Base-by-base conservation (phyloP, 2,329 filamentous ascomycete genomes). In the Penicillium corylophilum region DNA sequence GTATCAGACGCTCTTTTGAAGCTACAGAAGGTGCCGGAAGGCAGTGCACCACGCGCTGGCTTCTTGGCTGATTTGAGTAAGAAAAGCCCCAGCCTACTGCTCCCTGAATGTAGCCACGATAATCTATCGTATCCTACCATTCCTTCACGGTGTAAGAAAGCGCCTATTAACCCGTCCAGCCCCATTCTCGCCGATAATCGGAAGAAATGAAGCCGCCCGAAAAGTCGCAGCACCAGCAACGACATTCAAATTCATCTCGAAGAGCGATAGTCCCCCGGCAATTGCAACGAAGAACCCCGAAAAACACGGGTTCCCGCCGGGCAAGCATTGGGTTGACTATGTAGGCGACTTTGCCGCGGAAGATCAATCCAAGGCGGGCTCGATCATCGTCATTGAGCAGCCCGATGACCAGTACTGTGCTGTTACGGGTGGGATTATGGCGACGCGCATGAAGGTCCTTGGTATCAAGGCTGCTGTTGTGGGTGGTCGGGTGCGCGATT, bases 341-440 rank as follows among this genome's bases (percentile, higher is more conserved):
- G 80, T 46, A 7, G 60, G 55, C 12, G 54, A 58, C 33, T 62
- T 54, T 42, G 56, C 52, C 24, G 53, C 52, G 3, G 52, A 44
- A 3, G 58, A 60, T 31, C 48, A 56, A 9, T 42, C 82, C 1
- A 71, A 81, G 23, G 73, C 79, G 0, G 80, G 77, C 7, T 86
- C 83, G 1, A 78, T 90, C 47, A 82, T 85, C 4, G 73, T 91
- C 4, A 78, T 90, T 52, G 81, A 82, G 54, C 87, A 90, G 62
- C 85, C 87, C 0, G 63, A 74, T 0, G 78, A 76, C 1, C 86
- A 90, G 66, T 79, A 78, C 46, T 89, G 88, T 69, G 88, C 88
- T 5, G 79, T 89, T 7, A 79, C 89, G 5, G 88, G 88, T n/a
- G 88, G 88, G 16, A 89, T 91, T 57, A 88, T 90, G 81, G 88